Conservation (phyloP, 805 yeast genomes). For the Pichia pseudocactophila region DNA sequence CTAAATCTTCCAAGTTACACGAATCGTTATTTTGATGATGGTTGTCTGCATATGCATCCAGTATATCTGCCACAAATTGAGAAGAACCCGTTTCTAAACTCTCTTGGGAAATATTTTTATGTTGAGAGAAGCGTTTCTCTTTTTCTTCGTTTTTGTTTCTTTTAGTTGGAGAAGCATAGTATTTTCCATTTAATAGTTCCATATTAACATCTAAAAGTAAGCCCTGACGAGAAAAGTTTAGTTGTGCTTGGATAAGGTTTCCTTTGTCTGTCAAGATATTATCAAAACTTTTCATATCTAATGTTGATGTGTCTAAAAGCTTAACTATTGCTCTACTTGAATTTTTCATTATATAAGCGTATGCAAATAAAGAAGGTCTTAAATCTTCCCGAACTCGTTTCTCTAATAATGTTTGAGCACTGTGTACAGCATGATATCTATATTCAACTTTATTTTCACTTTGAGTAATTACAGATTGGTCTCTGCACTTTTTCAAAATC, state of each 20-base stretch:
- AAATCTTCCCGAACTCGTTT: neutral
- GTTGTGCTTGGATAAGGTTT: neutral
- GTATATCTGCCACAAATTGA: neutral
- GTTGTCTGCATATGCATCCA: neutral
- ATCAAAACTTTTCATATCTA: neutral
- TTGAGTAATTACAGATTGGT: neutral
- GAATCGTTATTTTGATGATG: too few species aligned
- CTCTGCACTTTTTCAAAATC: slow-evolving; percentile 3
- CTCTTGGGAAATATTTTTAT: neutral
- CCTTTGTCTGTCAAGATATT: neutral
- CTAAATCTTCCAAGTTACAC: too few species aligned
- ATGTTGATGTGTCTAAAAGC: neutral
- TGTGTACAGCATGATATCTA: neutral
- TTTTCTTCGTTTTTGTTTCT: too few species aligned
- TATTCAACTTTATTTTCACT: slow-evolving; percentile 2
- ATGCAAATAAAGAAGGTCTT: slow-evolving; percentile 2
- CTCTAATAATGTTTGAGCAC: slow-evolving; percentile 2
- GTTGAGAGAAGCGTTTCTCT: neutral
- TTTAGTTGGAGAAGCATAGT: neutral
- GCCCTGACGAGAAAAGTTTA: neutral
- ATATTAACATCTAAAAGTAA: neutral
- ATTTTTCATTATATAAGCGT: neutral
- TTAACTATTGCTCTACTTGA: neutral
- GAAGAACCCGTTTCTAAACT: neutral
- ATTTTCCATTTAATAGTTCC: neutral